phyloP scores from a whole-genome alignment of 257 asterid genomes.

The Oldenlandia corymbosa region DNA sequence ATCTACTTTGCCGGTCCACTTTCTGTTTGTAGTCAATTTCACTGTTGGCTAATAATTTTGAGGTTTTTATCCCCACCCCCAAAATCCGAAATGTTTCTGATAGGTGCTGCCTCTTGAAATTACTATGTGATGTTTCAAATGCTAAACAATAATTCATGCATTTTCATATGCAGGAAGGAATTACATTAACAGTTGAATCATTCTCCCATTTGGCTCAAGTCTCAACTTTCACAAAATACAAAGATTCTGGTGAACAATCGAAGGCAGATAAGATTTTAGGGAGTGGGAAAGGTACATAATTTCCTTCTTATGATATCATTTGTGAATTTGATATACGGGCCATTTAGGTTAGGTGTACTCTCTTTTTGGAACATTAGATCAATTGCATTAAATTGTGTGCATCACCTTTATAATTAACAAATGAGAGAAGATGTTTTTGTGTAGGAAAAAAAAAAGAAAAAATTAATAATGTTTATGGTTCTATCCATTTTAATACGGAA shows the following conservation, averaged over 20 bases:
- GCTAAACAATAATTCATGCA: neutral
- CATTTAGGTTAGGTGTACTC: neutral
- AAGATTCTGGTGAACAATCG: constrained; percentile 43
- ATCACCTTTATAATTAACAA: too few relatives aligned
- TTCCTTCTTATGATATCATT: neutral
- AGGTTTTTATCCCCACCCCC: neutral
- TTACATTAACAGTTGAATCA: constrained; percentile 51
- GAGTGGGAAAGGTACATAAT: constrained; percentile 58
- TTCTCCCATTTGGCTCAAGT: constrained; percentile 45
- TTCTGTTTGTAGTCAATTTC: neutral
- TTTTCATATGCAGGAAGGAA: constrained; percentile 54
- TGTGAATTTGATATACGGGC: neutral
- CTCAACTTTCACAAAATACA: constrained; percentile 35
- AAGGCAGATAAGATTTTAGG: constrained; percentile 69
- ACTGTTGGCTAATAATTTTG: neutral
- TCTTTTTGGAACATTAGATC: neutral
- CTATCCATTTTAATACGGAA: neutral
- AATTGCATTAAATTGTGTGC: neutral
- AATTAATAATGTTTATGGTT: neutral
- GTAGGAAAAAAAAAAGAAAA: too few relatives aligned
- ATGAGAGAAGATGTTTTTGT: too few relatives aligned
- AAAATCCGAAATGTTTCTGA: neutral
- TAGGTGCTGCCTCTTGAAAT: neutral
- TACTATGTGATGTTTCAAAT: neutral
- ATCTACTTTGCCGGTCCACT: too few relatives aligned